Percentiles rank a stretch among this genome's conserved stretches.
Evolutionary conservation across 768 basidiomycete genomes (phyloP).

Genomic region (Kwoniella sp.): DNA sequence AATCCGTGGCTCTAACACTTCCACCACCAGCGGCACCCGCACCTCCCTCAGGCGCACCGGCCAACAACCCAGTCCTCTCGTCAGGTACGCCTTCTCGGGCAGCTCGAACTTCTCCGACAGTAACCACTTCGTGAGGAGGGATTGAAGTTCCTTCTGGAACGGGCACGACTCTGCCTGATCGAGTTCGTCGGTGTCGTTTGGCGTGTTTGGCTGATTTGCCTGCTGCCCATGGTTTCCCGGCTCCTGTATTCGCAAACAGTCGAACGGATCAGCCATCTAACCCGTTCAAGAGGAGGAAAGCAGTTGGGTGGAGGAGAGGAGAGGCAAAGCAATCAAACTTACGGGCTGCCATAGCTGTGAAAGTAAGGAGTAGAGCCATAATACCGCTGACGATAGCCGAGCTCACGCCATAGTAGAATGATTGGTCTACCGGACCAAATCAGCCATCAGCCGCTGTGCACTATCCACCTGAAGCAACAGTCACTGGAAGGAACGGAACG

Average conservation of each 20-base stretch:
- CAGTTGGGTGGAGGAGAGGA: not conserved
- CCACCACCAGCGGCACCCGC: conserved; percentile 30
- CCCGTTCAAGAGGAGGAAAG: not conserved
- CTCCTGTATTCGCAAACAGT: conserved; percentile 33
- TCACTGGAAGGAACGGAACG: too few species aligned
- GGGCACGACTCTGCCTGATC: conserved; percentile 48
- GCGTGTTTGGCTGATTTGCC: conserved; percentile 48
- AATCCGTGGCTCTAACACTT: conserved; percentile 31
- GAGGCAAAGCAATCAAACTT: conserved; percentile 7
- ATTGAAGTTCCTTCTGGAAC: conserved; percentile 45
- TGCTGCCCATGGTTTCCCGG: conserved; percentile 54
- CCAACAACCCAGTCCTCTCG: conserved; percentile 48
- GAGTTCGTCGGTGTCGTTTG: conserved; percentile 47
- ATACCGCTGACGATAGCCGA: conserved; percentile 44
- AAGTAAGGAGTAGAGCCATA: conserved; percentile 46
- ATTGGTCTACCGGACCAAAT: conserved; percentile 31
- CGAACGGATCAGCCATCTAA: too few species aligned
- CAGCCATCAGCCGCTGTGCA: not conserved
- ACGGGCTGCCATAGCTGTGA: conserved; percentile 53
- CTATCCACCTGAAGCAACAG: too few species aligned
- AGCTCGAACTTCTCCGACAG: conserved; percentile 46
- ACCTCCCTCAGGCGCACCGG: conserved; percentile 11
- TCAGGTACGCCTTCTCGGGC: conserved; percentile 30
- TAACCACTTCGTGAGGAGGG: conserved; percentile 42
- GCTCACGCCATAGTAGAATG: conserved; percentile 48